Conservation (phyloP, 495 filamentous ascomycete species). For the Glonium stellatum region DNA sequence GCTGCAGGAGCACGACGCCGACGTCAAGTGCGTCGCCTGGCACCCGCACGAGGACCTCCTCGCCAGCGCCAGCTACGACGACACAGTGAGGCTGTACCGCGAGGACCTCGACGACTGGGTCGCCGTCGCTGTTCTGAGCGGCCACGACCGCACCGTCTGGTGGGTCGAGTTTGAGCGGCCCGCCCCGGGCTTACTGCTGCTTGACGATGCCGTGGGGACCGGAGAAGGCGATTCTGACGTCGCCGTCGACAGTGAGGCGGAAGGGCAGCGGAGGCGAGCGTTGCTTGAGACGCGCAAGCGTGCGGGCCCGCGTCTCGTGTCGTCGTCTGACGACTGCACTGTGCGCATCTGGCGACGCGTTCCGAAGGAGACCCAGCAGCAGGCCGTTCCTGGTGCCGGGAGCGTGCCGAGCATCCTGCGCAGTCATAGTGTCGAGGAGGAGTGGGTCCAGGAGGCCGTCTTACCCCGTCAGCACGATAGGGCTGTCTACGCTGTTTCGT, state of each 20-base stretch:
- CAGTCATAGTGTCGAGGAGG: slow-evolving; percentile 60
- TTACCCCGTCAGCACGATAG: slow-evolving; percentile 71
- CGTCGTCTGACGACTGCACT: slow-evolving; percentile 70
- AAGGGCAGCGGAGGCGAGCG: slow-evolving; percentile 35
- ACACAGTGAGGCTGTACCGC: slow-evolving; percentile 79
- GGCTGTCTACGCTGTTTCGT: slow-evolving; percentile 71
- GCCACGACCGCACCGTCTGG: slow-evolving; percentile 82
- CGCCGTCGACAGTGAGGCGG: slow-evolving; percentile 31
- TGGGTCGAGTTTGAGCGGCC: slow-evolving; percentile 68
- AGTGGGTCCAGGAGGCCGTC: slow-evolving; percentile 65
- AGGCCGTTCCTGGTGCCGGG: slow-evolving; percentile 32
- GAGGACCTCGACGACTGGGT: slow-evolving; percentile 93
- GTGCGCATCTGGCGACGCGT: slow-evolving; percentile 69
- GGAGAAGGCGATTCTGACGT: slow-evolving; percentile 23
- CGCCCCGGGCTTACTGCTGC: background rate
- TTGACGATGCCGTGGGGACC: slow-evolving; percentile 59
- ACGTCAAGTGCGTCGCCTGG: slow-evolving; percentile 92
- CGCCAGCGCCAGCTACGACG: slow-evolving; percentile 83
- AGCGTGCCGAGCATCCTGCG: slow-evolving; percentile 76
- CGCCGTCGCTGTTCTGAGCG: slow-evolving; percentile 72
- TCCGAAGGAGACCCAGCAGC: slow-evolving; percentile 47
- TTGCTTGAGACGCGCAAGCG: slow-evolving; percentile 36
- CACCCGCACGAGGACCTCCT: slow-evolving; percentile 73
- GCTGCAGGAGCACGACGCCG: slow-evolving; percentile 84
- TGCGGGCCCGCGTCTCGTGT: slow-evolving; percentile 60